These are phyloP conservation scores for Tylopilus vinaceipallidus DNA, from an alignment of 768 basidiomycete genomes.

Conservation along the genomic window DNA sequence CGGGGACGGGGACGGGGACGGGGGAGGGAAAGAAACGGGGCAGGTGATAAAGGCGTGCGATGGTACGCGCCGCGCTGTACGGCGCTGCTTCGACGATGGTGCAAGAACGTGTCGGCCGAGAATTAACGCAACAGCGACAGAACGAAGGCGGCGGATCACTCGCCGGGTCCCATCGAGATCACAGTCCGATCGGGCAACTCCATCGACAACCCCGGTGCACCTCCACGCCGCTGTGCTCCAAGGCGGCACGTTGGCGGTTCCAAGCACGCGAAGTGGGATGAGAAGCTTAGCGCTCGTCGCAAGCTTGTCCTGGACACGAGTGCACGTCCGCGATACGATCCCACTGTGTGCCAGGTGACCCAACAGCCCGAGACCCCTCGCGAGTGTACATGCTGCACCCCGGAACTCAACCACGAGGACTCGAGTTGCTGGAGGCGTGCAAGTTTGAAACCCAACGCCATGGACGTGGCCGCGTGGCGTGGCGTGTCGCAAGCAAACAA, in stretches of 20 bases:
- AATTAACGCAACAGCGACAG: constrained; percentile 6
- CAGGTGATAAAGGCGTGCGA: constrained; percentile 14
- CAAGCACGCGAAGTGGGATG: too few relatives aligned
- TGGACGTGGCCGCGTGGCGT: constrained; percentile 41
- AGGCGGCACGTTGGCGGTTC: constrained; percentile 38
- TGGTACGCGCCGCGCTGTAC: constrained; percentile 29
- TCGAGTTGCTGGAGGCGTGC: constrained; percentile 39
- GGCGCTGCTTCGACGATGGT: constrained; percentile 34
- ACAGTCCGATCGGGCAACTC: constrained; percentile 4
- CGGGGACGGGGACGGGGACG: background rate
- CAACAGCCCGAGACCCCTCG: constrained; percentile 21
- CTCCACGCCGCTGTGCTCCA: constrained; percentile 41
- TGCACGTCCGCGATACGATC: constrained; percentile 44
- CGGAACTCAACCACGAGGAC: constrained; percentile 44
- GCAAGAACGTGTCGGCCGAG: constrained; percentile 26
- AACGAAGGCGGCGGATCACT: constrained; percentile 12
- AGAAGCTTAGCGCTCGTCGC: constrained; percentile 44
- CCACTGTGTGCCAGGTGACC: constrained; percentile 38
- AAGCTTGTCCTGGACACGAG: constrained; percentile 46
- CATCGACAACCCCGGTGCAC: constrained; percentile 31
- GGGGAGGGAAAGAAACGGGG: background rate
- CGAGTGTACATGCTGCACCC: constrained; percentile 43
- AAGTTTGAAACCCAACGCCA: constrained; percentile 47
- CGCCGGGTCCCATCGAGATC: constrained; percentile 5
- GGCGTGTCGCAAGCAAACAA: constrained; percentile 30